Evolutionary conservation across 139 green algal genomes (phyloP).

Genomic region (Chlamydomonas incerta): DNA sequence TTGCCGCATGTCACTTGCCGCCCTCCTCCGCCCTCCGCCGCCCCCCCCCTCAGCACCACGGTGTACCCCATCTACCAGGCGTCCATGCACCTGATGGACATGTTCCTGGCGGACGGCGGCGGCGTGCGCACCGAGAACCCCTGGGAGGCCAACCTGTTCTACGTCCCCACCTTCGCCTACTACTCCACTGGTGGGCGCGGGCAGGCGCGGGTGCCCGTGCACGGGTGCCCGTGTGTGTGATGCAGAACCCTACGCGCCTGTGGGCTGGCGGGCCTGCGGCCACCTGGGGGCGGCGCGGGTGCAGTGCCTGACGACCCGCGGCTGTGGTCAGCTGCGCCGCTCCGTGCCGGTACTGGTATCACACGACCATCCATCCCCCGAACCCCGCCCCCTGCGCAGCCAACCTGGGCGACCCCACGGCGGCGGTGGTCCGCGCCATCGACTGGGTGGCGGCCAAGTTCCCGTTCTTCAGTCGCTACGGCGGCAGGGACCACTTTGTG

Average conservation of each 20-base stretch:
- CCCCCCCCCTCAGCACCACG: neutral
- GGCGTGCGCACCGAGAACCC: conserved; percentile 49
- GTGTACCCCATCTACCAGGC: conserved; percentile 17
- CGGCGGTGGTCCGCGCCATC: conserved; percentile 13
- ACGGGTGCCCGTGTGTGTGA: too few species aligned
- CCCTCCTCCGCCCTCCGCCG: neutral
- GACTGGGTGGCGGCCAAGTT: conserved; percentile 18
- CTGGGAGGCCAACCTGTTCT: conserved; percentile 55
- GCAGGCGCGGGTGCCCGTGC: too few species aligned
- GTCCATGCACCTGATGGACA: conserved; percentile 24
- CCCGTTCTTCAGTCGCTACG: conserved; percentile 44
- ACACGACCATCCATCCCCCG: too few species aligned
- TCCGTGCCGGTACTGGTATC: too few species aligned
- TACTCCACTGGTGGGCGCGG: conserved; percentile 22
- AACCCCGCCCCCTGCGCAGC: neutral
- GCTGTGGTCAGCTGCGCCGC: too few species aligned
- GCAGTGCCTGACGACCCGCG: too few species aligned
- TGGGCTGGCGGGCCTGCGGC: too few species aligned
- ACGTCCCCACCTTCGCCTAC: conserved; percentile 39
- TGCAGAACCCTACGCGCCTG: too few species aligned
- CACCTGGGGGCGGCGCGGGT: too few species aligned
- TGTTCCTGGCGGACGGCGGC: conserved; percentile 4
- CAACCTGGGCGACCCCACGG: conserved; percentile 38
- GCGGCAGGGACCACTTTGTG: conserved; percentile 31
- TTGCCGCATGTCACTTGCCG: too few species aligned